Percentiles rank a stretch among this genome's conserved stretches.
Conservation (phyloP, 176 grass and related monocot species). For the Oryza glaberrima region DNA sequence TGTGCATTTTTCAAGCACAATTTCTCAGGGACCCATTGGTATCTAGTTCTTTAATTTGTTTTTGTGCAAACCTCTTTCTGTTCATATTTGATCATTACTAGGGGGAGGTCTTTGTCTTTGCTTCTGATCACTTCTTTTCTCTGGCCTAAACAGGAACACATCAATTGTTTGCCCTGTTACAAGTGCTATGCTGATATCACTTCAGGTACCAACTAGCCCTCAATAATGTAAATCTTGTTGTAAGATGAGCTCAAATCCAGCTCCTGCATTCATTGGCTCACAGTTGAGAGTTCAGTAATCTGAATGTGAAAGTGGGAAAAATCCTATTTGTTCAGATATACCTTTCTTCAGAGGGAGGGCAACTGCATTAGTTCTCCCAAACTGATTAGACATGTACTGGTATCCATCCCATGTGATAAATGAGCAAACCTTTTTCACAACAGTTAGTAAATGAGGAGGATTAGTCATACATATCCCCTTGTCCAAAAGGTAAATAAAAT, state of each 20-base stretch:
- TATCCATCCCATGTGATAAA: slow-evolving; percentile 34
- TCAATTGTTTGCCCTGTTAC: slow-evolving; percentile 35
- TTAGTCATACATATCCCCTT: slow-evolving; percentile 16
- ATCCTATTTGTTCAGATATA: slow-evolving; percentile 34
- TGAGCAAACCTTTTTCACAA: slow-evolving; percentile 13
- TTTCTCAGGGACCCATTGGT: slow-evolving; percentile 47
- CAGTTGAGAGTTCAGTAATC: neutral
- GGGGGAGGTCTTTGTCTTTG: slow-evolving; percentile 28
- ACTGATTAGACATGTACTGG: slow-evolving; percentile 26
- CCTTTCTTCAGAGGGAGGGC: slow-evolving; percentile 42
- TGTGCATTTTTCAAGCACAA: slow-evolving; percentile 49
- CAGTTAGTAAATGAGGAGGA: neutral
- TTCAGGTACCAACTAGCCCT: slow-evolving; percentile 27
- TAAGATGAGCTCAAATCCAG: slow-evolving; percentile 6
- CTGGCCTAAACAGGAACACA: slow-evolving; percentile 52
- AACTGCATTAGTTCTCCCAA: slow-evolving; percentile 26
- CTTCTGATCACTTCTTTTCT: slow-evolving; percentile 48
- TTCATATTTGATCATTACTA: slow-evolving; percentile 39
- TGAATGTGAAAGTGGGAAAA: slow-evolving; percentile 30
- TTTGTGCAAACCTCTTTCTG: slow-evolving; percentile 41
- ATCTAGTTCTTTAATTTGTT: slow-evolving; percentile 51
- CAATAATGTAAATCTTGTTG: slow-evolving; percentile 33
- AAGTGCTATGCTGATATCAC: slow-evolving; percentile 41
- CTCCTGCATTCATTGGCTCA: slow-evolving; percentile 7
- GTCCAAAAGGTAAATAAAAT: slow-evolving; percentile 13